Evolutionary conservation across 768 basidiomycete species (phyloP).

Genomic region (Arthromyces matolae): DNA sequence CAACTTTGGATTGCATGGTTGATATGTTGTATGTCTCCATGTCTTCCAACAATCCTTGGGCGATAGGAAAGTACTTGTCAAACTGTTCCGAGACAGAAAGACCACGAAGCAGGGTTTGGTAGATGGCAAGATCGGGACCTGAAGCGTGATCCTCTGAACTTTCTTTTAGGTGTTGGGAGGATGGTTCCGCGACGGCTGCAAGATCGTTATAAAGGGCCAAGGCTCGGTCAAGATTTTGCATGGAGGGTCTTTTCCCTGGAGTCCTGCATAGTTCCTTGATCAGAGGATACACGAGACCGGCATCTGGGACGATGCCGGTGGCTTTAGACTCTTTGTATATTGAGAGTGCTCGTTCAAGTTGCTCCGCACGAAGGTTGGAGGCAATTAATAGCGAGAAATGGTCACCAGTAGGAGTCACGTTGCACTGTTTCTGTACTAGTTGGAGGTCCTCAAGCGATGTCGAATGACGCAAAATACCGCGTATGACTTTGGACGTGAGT

Average conservation of each 20-base stretch:
- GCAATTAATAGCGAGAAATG: slow-evolving; percentile 57
- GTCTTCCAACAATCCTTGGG: slow-evolving; percentile 55
- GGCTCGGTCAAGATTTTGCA: slow-evolving; percentile 48
- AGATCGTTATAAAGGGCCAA: slow-evolving; percentile 52
- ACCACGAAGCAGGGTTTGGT: slow-evolving; percentile 48
- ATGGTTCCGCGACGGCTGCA: slow-evolving; percentile 26
- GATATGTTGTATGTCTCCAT: slow-evolving; percentile 55
- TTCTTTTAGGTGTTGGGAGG: slow-evolving; percentile 14
- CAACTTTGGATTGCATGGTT: slow-evolving; percentile 44
- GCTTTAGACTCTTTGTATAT: slow-evolving; percentile 47
- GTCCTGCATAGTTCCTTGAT: slow-evolving; percentile 46
- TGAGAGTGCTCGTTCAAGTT: slow-evolving; percentile 38
- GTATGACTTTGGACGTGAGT: slow-evolving; percentile 28
- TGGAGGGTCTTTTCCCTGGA: too few species aligned
- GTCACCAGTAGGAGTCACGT: slow-evolving; percentile 33
- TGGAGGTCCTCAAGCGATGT: slow-evolving; percentile 37
- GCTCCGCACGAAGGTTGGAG: slow-evolving; percentile 41
- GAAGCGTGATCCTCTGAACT: slow-evolving; percentile 28
- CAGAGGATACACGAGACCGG: slow-evolving; percentile 51
- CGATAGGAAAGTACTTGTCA: slow-evolving; percentile 45
- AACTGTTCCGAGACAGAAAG: slow-evolving; percentile 40
- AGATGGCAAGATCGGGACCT: slow-evolving; percentile 52
- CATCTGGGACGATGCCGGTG: slow-evolving; percentile 44
- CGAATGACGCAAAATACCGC: slow-evolving; percentile 42
- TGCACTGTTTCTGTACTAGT: slow-evolving; percentile 37